These are phyloP conservation scores for Trebouxia sp. DNA, from an alignment of 139 green algal species.

Conservation along the genomic window DNA sequence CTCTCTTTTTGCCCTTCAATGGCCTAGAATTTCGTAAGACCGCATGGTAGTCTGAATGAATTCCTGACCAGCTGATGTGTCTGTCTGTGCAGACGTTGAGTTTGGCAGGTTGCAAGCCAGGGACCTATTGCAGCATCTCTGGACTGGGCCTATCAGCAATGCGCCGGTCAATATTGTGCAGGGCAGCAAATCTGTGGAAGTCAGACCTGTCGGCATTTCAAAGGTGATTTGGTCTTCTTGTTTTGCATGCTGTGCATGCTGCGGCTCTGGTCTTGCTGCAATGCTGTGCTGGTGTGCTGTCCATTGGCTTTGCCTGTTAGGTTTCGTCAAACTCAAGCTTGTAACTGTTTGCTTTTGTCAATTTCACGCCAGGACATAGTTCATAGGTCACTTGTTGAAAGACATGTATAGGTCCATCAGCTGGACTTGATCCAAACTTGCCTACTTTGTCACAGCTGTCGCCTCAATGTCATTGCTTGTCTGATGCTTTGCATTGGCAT, in stretches of 20 bases:
- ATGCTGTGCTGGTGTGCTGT: not conserved
- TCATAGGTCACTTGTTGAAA: no score
- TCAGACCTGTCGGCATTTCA: conserved; percentile 93
- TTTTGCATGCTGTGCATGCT: not conserved
- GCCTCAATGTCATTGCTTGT: no score
- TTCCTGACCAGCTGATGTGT: no score
- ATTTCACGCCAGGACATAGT: no score
- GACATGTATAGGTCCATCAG: no score
- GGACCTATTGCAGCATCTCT: conserved; percentile 93
- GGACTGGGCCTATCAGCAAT: conserved; percentile 97
- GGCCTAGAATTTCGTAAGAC: no score
- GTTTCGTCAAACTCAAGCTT: not conserved
- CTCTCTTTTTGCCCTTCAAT: no score
- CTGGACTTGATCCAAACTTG: not conserved
- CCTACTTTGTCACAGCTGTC: no score
- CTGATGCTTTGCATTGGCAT: no score
- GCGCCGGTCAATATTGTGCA: conserved; percentile 96
- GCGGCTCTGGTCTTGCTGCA: not conserved
- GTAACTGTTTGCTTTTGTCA: not conserved
- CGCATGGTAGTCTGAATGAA: no score
- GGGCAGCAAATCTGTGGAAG: conserved; percentile 81
- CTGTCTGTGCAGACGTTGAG: conserved; percentile 78
- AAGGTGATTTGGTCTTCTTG: conserved; percentile 65
- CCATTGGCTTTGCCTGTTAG: not conserved
- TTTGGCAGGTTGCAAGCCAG: conserved; percentile 81